phyloP scores from a whole-genome alignment of 2,329 filamentous ascomycete genomes.

The Curvularia lunata region DNA sequence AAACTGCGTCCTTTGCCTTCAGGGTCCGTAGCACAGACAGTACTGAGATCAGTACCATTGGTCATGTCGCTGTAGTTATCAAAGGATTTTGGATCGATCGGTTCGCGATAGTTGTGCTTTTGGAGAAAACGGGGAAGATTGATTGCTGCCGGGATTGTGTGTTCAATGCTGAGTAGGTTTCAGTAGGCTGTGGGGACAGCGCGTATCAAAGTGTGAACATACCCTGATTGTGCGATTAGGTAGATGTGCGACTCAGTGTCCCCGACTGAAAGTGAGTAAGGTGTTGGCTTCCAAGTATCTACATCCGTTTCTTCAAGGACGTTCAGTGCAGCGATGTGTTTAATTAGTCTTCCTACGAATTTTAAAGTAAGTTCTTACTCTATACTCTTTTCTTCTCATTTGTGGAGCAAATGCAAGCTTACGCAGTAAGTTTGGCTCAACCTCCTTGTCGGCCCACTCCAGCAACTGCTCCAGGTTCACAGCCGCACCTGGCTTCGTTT shows the following conservation, averaged over 20 bases:
- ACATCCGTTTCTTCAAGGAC: slow-evolving; percentile 7
- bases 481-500: slow-evolving; percentile 1
- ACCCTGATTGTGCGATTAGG: slow-evolving; percentile 12
- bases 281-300: slow-evolving; percentile 12
- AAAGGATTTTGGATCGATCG: slow-evolving; percentile 1
- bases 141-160: slow-evolving; percentile 2
- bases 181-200: not conserved
- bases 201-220: not conserved
- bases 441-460: slow-evolving; percentile 4
- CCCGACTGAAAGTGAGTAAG: slow-evolving; percentile 11
- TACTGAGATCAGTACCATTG: slow-evolving; percentile 6
- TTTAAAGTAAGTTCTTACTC: not conserved
- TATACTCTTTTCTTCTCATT: no score
- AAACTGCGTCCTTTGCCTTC: slow-evolving; percentile 12
- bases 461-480: slow-evolving; percentile 4
- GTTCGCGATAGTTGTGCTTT: slow-evolving; percentile 12
- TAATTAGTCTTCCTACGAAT: not conserved
- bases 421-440: slow-evolving; percentile 9
- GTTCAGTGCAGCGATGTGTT: slow-evolving; percentile 8
- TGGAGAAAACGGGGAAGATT: slow-evolving; percentile 8
- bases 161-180: slow-evolving; percentile 1
- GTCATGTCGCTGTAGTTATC: slow-evolving; percentile 16
- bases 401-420: not conserved
- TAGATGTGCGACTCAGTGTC: slow-evolving; percentile 8
- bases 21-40: slow-evolving; percentile 7